Base-by-base conservation (phyloP, 2,329 filamentous ascomycete species). In the Seiridium cupressi region DNA sequence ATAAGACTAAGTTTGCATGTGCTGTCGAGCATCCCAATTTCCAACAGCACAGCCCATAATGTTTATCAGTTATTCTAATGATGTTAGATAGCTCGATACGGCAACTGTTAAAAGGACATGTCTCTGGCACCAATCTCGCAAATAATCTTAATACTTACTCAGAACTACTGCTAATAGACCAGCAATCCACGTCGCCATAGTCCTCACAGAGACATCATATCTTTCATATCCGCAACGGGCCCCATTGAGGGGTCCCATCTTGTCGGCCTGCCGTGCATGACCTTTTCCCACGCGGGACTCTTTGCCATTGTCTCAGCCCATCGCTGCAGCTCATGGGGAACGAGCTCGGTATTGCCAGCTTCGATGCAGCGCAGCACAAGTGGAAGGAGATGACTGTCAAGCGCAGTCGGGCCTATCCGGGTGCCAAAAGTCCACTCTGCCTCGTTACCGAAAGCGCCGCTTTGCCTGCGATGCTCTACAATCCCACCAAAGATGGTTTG, bases 251-350 rank as follows among this genome's bases (percentile, higher is more conserved):
- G 31, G 34, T 64, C 48, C 56, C 57, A 65, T 34, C 38, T 49
- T 47, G 63, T 65, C 46, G 59, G 55, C 57, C 60, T 57, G 9
- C 62, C 63, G 32, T 61, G 62, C 54, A 58, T 63, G 10, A 60
- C 60, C 55, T 44, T 53, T 5, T 57, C 44, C 63, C 62, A 65
- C 5, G 48, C n/a, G 2, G 60, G 60, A 3, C 59, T 34, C 18
- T 31, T 48, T 26, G 51, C 49, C 35, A 44, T 18, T 2, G 46
- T 32, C 38, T 51, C 55, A 26, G 60, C 62, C 51, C 63, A 65
- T 1, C 35, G 48, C 35, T 51, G 57, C 47, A 65, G 51, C n/a
- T 62, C 60, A 10, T n/a, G 13, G 7, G 63, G 62, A 36, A 61
- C 60, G 32, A 65, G 51, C 7, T 65, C 60, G 8, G 46, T 56